Conservation (phyloP, 768 basidiomycete genomes). For the Agrocybe pediades region DNA sequence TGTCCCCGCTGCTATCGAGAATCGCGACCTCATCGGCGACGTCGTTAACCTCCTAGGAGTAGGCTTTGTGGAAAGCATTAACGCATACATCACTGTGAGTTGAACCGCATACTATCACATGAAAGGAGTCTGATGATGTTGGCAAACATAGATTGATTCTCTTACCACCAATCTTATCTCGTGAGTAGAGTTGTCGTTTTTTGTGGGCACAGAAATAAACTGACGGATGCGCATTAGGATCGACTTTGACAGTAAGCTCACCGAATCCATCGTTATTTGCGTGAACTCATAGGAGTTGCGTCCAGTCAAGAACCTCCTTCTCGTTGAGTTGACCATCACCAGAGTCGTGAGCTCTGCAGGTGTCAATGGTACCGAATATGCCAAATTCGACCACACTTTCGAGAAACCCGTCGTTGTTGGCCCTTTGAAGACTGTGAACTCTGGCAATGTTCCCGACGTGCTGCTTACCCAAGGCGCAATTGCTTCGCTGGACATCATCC, state of each 20-base stretch:
- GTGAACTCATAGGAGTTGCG: neutral
- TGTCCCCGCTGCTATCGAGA: constrained; percentile 19
- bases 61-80: constrained; percentile 37
- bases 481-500: constrained; percentile 53
- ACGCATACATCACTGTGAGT: constrained; percentile 36
- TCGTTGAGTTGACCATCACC: constrained; percentile 45
- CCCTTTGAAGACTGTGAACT: constrained; percentile 49
- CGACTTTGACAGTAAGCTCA: constrained; percentile 31
- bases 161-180: constrained; percentile 32
- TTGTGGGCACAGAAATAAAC: neutral
- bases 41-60: constrained; percentile 38
- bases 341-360: constrained; percentile 42
- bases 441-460: constrained; percentile 58
- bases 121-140: neutral
- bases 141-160: constrained; percentile 30
- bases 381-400: constrained; percentile 61
- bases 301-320: constrained; percentile 39
- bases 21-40: constrained; percentile 30
- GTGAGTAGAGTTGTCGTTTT: constrained; percentile 23
- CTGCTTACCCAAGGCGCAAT: constrained; percentile 51
- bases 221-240: constrained; percentile 15
- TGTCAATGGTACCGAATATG: constrained; percentile 53
- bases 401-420: constrained; percentile 49
- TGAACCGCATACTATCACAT: neutral
- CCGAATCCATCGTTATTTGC: neutral